Conservation (phyloP, 108 stramenopile species). For the Cyclotella kingstonii region DNA sequence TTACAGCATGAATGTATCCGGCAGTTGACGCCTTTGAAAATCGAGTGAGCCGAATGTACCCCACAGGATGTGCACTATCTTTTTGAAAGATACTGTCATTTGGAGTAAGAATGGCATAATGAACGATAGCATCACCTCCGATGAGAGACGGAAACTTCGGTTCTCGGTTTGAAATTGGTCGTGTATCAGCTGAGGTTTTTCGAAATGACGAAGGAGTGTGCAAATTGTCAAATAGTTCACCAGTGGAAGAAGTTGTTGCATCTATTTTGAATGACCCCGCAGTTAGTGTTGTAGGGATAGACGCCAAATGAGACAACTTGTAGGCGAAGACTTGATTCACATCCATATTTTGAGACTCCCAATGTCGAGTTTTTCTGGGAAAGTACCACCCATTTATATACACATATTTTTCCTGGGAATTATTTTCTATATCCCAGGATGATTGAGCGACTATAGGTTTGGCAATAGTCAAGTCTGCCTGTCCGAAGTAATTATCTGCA, state of each 20-base stretch:
- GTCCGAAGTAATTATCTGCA: slow-evolving; percentile 58
- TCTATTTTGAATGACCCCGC: slow-evolving; percentile 24
- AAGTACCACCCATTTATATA: slow-evolving; percentile 42
- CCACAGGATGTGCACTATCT: slow-evolving; percentile 40
- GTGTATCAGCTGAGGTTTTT: not conserved
- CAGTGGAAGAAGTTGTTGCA: not conserved
- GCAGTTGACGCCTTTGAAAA: slow-evolving; percentile 71
- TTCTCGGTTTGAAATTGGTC: not conserved
- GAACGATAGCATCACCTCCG: slow-evolving; percentile 67
- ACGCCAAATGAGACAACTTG: slow-evolving; percentile 38
- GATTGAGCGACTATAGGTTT: slow-evolving; percentile 55
- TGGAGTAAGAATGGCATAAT: slow-evolving; percentile 59
- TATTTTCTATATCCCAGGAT: slow-evolving; percentile 1
- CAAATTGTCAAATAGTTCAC: not conserved
- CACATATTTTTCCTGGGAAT: slow-evolving; percentile 30
- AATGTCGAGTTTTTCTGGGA: slow-evolving; percentile 6
- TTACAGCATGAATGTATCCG: slow-evolving; percentile 64
- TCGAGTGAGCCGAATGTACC: slow-evolving; percentile 81
- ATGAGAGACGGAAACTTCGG: slow-evolving; percentile 18
- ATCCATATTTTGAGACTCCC: slow-evolving; percentile 1
- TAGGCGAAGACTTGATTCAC: slow-evolving; percentile 27
- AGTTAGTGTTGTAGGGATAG: slow-evolving; percentile 38
- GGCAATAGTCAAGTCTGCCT: slow-evolving; percentile 71
- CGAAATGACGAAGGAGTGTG: not conserved
- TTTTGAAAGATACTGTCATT: slow-evolving; percentile 57